Conservation (phyloP, 495 filamentous ascomycete species). For the Amniculicola lignicola region DNA sequence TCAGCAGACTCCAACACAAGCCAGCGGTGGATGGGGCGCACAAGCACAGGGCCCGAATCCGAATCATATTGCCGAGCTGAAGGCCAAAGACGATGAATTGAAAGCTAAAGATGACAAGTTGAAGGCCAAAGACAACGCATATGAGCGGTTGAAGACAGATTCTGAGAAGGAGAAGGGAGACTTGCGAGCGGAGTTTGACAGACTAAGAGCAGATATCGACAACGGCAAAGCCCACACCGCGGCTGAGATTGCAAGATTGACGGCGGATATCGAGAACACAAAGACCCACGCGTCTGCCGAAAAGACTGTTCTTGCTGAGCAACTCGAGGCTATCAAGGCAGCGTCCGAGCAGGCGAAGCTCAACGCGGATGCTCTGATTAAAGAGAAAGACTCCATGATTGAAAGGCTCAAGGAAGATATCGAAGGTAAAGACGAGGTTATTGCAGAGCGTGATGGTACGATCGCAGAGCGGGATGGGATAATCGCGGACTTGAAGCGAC, state of each 20-base stretch:
- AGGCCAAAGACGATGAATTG: conserved; percentile 17
- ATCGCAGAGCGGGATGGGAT: conserved; percentile 17
- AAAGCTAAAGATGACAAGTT: no score
- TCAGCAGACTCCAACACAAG: conserved; percentile 8
- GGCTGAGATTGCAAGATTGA: conserved; percentile 10
- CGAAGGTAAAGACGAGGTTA: conserved; percentile 21
- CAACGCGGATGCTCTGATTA: conserved; percentile 4
- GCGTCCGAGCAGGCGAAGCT: conserved; percentile 7
- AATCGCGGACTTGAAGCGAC: conserved; percentile 12
- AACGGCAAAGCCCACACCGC: conserved; percentile 1
- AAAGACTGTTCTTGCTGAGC: conserved; percentile 6
- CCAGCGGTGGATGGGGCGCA: not conserved
- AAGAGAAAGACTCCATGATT: conserved; percentile 17
- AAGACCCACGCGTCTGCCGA: conserved; percentile 7
- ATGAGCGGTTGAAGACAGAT: conserved; percentile 9
- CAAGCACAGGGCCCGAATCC: conserved; percentile 10
- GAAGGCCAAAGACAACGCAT: conserved; percentile 18
- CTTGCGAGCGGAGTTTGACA: conserved; percentile 4
- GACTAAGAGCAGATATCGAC: conserved; percentile 3
- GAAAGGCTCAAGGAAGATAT: conserved; percentile 24
- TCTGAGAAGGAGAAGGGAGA: conserved; percentile 17
- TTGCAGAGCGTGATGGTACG: conserved; percentile 14
- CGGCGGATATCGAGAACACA: not conserved
- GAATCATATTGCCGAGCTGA: conserved; percentile 9
- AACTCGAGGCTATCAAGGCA: conserved; percentile 11